Percentiles rank a stretch among this genome's conserved stretches.
These are phyloP conservation scores for Rhodotorula diobovata DNA, from an alignment of 768 basidiomycete genomes.

Conservation along the genomic window DNA sequence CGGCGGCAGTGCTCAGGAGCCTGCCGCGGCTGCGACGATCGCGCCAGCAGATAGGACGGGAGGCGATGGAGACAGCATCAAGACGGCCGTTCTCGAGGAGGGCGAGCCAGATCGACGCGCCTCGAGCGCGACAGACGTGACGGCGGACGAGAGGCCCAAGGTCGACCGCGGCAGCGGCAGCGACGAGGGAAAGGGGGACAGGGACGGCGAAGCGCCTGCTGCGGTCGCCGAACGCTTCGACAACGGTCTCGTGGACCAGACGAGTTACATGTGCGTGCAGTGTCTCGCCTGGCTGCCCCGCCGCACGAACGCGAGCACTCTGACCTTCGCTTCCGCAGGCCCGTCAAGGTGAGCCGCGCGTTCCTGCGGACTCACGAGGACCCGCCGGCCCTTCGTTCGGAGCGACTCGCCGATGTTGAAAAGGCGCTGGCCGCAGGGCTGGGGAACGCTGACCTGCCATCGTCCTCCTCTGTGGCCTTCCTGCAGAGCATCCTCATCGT, in stretches of 20 bases:
- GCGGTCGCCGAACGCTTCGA: background rate
- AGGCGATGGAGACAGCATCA: background rate
- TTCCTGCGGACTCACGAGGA: background rate
- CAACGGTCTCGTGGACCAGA: constrained; percentile 23
- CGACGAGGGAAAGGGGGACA: too few species aligned
- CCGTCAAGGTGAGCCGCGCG: constrained; percentile 8
- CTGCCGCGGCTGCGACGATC: background rate
- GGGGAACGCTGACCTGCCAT: too few species aligned
- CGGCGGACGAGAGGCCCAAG: background rate
- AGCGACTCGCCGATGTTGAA: too few species aligned
- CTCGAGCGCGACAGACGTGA: background rate
- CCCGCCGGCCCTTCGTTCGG: too few species aligned
- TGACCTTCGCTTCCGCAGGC: background rate
- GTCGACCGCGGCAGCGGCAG: background rate
- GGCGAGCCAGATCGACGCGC: background rate
- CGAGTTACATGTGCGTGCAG: background rate
- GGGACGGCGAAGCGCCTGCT: background rate
- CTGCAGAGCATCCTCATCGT: constrained; percentile 43
- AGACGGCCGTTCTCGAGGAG: background rate
- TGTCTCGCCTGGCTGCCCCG: background rate
- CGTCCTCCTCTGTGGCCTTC: too few species aligned
- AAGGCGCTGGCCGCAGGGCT: too few species aligned
- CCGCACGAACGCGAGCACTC: background rate
- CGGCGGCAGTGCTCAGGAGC: background rate
- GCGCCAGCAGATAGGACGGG: background rate